phyloP scores from a whole-genome alignment of 129 eudicot species.

The Solidago caesia region DNA sequence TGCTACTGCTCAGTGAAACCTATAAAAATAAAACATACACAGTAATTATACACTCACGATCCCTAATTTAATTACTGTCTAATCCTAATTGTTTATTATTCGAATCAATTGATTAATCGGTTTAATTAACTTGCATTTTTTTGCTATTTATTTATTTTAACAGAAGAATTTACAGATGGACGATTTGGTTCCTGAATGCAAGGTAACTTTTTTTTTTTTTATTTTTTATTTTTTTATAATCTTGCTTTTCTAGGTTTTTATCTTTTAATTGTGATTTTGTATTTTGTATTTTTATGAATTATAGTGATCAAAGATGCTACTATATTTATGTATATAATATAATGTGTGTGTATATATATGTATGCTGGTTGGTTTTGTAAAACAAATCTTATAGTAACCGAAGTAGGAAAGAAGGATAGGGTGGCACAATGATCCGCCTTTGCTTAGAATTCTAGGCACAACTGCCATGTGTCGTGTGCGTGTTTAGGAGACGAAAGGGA shows the following conservation, averaged over 20 bases:
- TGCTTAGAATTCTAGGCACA: no score
- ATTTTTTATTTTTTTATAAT: constrained; percentile 12
- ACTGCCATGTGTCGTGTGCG: neutral
- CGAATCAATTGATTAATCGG: constrained; percentile 5
- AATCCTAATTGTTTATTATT: constrained; percentile 2
- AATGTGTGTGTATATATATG: neutral
- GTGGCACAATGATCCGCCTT: no score
- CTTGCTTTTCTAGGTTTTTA: constrained; percentile 9
- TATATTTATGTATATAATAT: constrained; percentile 13
- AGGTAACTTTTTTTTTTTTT: constrained; percentile 24
- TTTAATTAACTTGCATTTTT: constrained; percentile 9
- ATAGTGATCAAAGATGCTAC: constrained; percentile 11
- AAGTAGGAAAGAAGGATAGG: no score
- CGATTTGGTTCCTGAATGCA: constrained; percentile 32
- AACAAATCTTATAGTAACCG: no score
- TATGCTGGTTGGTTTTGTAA: no score
- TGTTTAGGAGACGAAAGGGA: constrained; percentile 1
- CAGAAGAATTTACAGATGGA: constrained; percentile 24
- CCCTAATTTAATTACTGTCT: constrained; percentile 25
- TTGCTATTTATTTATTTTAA: neutral
- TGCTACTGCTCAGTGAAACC: constrained; percentile 9
- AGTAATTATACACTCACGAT: constrained; percentile 14
- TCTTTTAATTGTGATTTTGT: neutral
- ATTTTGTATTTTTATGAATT: neutral
- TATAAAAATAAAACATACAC: neutral